phyloP scores from a whole-genome alignment of 257 asterid species.

The Coffea canephora region DNA sequence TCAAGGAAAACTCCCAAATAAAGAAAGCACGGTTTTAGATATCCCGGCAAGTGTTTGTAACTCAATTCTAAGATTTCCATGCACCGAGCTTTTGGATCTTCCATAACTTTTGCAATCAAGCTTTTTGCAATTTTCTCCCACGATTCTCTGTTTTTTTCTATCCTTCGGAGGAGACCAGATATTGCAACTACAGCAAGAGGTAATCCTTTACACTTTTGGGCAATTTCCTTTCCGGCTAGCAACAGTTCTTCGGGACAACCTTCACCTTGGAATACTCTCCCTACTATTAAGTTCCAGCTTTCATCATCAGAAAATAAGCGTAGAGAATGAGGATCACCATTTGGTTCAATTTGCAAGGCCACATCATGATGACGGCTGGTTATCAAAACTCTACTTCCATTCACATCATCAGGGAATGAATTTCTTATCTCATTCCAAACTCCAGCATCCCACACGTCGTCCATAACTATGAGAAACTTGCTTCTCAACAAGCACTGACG shows the following conservation, averaged over 20 bases:
- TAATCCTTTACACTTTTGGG: constrained; percentile 9
- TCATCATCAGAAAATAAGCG: constrained; percentile 10
- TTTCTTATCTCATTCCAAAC: constrained; percentile 3
- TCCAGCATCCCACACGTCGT: constrained; percentile 11
- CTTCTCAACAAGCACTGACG: constrained; percentile 1
- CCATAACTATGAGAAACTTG: constrained; percentile 11
- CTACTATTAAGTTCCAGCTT: constrained; percentile 9
- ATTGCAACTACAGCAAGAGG: constrained; percentile 21
- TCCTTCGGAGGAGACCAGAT: constrained; percentile 8
- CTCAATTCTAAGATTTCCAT: constrained; percentile 9
- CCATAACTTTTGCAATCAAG: background rate
- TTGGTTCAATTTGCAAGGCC: background rate
- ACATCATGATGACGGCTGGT: background rate
- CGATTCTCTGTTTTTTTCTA: background rate
- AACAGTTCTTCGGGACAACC: background rate
- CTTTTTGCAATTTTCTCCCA: constrained; percentile 1
- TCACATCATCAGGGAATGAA: background rate
- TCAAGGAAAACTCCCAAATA: constrained; percentile 5
- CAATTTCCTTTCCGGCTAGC: constrained; percentile 10
- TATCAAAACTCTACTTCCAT: background rate
- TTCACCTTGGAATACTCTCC: background rate
- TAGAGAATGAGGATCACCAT: background rate
- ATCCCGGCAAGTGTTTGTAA: constrained; percentile 6
- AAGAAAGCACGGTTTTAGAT: constrained; percentile 6
- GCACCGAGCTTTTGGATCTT: constrained; percentile 7